Evolutionary conservation across 2,329 filamentous ascomycete genomes (phyloP), one percentile per base, ranked within the genome.

Genomic region (Zymoseptoria tritici): DNA sequence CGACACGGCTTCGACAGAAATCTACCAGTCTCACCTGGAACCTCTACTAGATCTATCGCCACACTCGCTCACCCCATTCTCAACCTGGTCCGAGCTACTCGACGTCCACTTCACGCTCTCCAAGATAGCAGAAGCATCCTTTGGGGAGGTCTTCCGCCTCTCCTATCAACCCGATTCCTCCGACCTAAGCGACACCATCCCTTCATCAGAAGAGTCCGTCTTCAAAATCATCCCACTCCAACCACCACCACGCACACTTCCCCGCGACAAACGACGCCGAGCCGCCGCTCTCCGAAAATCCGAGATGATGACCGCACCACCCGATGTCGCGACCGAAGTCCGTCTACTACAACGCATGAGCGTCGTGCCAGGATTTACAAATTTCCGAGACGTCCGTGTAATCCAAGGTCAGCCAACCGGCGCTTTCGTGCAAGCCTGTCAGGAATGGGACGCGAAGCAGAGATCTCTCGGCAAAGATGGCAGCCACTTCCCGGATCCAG

Each of bases 111-210:
- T 81, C 63, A 69, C 77, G 46, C 77, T 87, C 49, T 75, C 77
- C 8, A 88, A 88, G 65, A 81, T 88, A 42, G 84, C 84, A 8
- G 85, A 88, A 70, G 85, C 85, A 1, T 85, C 84, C 0, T 88
- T 85, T 67, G 83, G 83, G 57, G 84, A 87, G 67, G 85, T 88
- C 2, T 87, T 86, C 69, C 82, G 84, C 11, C 73, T 86, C 61
- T 78, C 75, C 7, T 70, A 77, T 2, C 68, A 70, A 49, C 58
- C 69, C 62, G 49, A 66, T 62, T 4, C 36, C 36, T 46, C 36
- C 36, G 36, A 46, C 4, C 21, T 66, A 3, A 24, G 29, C 9
- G 56, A 65, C 11, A 56, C 59, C 8, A 22, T 53, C 13, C 59
- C 63, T 9, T 68, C 67, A 13, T 67, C 68, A 21, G 72, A 77